Evolutionary conservation across 352 stramenopile species (phyloP).

Genomic region (Phytophthora pini): DNA sequence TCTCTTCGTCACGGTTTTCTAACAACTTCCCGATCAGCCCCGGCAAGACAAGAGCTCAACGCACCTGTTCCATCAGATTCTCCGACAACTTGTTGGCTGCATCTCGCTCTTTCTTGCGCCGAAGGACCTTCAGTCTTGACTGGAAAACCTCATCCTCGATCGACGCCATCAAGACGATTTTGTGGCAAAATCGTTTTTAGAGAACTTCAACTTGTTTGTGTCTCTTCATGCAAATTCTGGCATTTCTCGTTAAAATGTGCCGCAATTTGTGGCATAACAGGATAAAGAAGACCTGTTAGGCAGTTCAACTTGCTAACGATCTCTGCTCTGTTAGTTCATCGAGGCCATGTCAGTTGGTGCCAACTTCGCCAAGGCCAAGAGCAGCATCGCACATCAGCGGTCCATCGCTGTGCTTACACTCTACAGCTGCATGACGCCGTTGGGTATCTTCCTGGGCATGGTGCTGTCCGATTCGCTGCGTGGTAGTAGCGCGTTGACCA

Average conservation of each 20-base stretch:
- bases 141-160: constrained; percentile 17
- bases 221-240: too few species aligned
- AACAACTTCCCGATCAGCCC: not conserved
- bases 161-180: too few species aligned
- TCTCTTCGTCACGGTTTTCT: not conserved
- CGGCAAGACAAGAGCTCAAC: constrained; percentile 1
- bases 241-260: too few species aligned
- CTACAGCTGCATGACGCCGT: constrained; percentile 73
- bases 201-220: too few species aligned
- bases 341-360: constrained; percentile 70
- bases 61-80: constrained; percentile 37
- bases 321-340: constrained; percentile 46
- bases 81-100: constrained; percentile 13
- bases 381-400: constrained; percentile 48
- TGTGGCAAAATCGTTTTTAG: too few species aligned
- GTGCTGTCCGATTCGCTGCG: constrained; percentile 52
- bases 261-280: too few species aligned
- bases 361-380: constrained; percentile 69
- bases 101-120: constrained; percentile 13
- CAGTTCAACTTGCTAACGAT: constrained; percentile 14
- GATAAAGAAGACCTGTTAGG: not conserved
- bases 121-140: constrained; percentile 19
- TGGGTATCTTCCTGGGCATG: constrained; percentile 71
- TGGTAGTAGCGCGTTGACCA: constrained; percentile 44
- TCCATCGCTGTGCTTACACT: constrained; percentile 62